Percentiles rank a stretch among this genome's conserved stretches.
These are phyloP conservation scores for Leccinum rimulosum DNA, from an alignment of 768 basidiomycete species.

Conservation along the genomic window DNA sequence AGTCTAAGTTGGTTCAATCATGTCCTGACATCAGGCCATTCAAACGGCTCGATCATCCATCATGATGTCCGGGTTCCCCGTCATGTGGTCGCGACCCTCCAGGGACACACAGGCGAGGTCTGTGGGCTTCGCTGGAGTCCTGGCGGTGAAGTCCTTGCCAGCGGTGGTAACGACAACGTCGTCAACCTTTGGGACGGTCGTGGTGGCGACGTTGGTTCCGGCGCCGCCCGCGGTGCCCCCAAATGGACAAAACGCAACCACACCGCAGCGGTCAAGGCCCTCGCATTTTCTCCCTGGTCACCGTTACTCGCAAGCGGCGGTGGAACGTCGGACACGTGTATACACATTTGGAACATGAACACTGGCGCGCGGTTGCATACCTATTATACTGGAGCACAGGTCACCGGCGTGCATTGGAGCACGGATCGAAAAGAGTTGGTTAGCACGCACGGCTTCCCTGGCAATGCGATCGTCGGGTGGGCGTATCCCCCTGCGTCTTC, in stretches of 20 bases:
- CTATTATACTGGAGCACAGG: slow-evolving; percentile 82
- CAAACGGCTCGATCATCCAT: slow-evolving; percentile 94
- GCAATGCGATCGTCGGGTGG: slow-evolving; percentile 78
- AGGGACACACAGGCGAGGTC: slow-evolving; percentile 90
- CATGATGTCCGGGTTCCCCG: slow-evolving; percentile 88
- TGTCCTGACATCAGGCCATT: slow-evolving; percentile 83
- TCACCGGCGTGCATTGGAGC: slow-evolving; percentile 88
- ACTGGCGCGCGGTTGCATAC: slow-evolving; percentile 91
- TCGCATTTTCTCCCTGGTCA: slow-evolving; percentile 98
- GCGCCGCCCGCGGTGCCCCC: slow-evolving; percentile 53
- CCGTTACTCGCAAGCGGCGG: slow-evolving; percentile 91
- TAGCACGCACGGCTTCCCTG: slow-evolving; percentile 93
- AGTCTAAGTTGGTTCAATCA: slow-evolving; percentile 86
- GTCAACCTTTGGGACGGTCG: slow-evolving; percentile 97
- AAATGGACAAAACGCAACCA: slow-evolving; percentile 94
- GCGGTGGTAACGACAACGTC: slow-evolving; percentile 96
- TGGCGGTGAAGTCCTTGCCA: slow-evolving; percentile 88
- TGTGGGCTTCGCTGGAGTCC: slow-evolving; percentile 88
- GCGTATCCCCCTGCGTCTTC: slow-evolving; percentile 59
- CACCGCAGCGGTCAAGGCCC: slow-evolving; percentile 83
- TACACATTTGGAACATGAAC: slow-evolving; percentile 88
- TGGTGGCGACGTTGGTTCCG: slow-evolving; percentile 49
- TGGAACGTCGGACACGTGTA: slow-evolving; percentile 89
- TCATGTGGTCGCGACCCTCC: slow-evolving; percentile 87
- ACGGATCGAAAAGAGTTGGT: slow-evolving; percentile 86